Conservation (phyloP, 495 filamentous ascomycete species). For the Hyaloscypha hepaticicola region DNA sequence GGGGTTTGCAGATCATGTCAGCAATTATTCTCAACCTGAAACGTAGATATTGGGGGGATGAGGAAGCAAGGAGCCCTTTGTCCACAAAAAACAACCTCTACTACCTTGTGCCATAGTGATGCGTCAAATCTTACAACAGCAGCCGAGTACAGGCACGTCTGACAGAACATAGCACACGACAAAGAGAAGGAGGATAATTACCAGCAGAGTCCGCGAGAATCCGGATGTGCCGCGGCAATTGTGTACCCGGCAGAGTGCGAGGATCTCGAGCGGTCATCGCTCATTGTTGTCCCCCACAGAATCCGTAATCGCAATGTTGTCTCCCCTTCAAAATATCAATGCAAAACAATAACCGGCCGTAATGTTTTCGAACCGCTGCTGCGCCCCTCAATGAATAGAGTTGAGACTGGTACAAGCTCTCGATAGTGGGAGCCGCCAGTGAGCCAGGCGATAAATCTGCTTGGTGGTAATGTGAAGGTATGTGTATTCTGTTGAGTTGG, state of each 20-base stretch:
- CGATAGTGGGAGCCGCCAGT: not conserved
- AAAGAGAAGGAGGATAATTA: slow-evolving; percentile 4
- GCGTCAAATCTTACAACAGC: slow-evolving; percentile 3
- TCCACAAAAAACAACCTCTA: not conserved
- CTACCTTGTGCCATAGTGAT: slow-evolving; percentile 1
- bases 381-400: not conserved
- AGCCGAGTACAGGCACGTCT: not conserved
- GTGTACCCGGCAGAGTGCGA: slow-evolving; percentile 13
- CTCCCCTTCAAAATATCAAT: not conserved
- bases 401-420: not conserved
- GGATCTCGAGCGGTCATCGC: slow-evolving; percentile 21
- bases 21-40: not conserved
- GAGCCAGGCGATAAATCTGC: not conserved
- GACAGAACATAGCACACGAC: not conserved
- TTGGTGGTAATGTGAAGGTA: not conserved
- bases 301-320: slow-evolving; percentile 5
- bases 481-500: not conserved
- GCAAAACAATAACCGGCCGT: not conserved
- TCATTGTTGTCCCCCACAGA: slow-evolving; percentile 20
- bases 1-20: not conserved
- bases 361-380: not conserved
- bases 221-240: slow-evolving; percentile 12
- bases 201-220: slow-evolving; percentile 20
- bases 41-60: not conserved
- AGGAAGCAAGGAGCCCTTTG: not conserved